phyloP scores from a whole-genome alignment of 164 flowering plant species.

The Akebia trifoliata region DNA sequence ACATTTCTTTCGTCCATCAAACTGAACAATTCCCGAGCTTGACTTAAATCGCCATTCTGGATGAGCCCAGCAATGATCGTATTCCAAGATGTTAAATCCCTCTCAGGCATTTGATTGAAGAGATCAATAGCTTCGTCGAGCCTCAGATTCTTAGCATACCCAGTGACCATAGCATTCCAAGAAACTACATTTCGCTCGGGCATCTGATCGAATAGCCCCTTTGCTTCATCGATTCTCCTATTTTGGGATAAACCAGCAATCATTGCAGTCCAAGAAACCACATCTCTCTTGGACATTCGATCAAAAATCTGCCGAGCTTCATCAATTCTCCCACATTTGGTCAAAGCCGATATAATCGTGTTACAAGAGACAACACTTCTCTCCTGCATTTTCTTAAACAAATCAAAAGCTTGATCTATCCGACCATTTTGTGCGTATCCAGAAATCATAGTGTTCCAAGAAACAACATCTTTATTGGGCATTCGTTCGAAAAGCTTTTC shows the following conservation, averaged over 20 bases:
- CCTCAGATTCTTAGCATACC: constrained; percentile 6
- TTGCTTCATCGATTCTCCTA: constrained; percentile 9
- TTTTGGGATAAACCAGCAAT: constrained; percentile 1
- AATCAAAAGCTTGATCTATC: neutral
- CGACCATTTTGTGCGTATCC: neutral
- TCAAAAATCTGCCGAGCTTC: constrained; percentile 6
- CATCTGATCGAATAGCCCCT: neutral
- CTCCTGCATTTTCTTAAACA: constrained; percentile 7
- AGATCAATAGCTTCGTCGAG: constrained; percentile 2
- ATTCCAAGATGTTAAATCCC: constrained; percentile 7
- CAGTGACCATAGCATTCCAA: constrained; percentile 8
- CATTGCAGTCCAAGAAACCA: too few species aligned
- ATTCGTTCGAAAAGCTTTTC: neutral
- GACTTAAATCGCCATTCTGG: constrained; percentile 1
- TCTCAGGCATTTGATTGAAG: constrained; percentile 2
- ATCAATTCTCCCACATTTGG: neutral
- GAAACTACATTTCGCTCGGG: constrained; percentile 2
- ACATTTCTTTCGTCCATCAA: constrained; percentile 4
- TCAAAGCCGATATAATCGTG: constrained; percentile 1
- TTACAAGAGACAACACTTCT: constrained; percentile 8
- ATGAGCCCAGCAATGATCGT: constrained; percentile 5
- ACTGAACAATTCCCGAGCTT: constrained; percentile 1
- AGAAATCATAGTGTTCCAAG: constrained; percentile 6
- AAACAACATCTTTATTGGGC: neutral
- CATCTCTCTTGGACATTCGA: neutral